Evolutionary conservation across 2,329 filamentous ascomycete genomes (phyloP).

Genomic region (Colletotrichum navitas): DNA sequence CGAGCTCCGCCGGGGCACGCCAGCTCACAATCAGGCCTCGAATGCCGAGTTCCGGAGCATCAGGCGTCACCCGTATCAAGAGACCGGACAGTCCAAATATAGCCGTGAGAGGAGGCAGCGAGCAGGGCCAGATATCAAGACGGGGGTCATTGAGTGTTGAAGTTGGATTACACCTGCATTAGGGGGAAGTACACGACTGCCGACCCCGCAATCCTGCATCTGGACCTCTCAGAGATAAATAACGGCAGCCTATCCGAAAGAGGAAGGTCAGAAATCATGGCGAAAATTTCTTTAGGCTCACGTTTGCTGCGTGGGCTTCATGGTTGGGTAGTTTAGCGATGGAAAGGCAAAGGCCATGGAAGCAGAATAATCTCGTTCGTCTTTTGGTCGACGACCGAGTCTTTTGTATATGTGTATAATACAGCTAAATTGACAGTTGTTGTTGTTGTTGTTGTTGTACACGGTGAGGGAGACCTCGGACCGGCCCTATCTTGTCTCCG

Average conservation of each 20-base stretch:
- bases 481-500: neutral
- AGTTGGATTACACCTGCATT: slow-evolving; percentile 38
- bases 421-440: neutral
- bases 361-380: neutral
- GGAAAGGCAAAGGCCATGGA: neutral
- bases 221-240: slow-evolving; percentile 29
- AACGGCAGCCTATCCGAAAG: slow-evolving; percentile 23
- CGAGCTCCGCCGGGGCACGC: neutral
- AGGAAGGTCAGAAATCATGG: slow-evolving; percentile 27
- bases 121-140: slow-evolving; percentile 9
- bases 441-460: slow-evolving; percentile 16
- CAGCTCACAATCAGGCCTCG: slow-evolving; percentile 2
- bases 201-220: slow-evolving; percentile 19
- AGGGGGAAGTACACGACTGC: slow-evolving; percentile 11
- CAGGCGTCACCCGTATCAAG: neutral
- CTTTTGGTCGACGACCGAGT: neutral
- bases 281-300: neutral
- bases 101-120: neutral
- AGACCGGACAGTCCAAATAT: neutral
- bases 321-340: neutral
- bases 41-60: slow-evolving; percentile 19
- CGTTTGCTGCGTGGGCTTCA: neutral
- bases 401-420: slow-evolving; percentile 4
- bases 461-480: neutral
- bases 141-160: slow-evolving; percentile 7